phyloP scores from a whole-genome alignment of 805 yeast genomes.

The Saturnispora gosingensis region DNA sequence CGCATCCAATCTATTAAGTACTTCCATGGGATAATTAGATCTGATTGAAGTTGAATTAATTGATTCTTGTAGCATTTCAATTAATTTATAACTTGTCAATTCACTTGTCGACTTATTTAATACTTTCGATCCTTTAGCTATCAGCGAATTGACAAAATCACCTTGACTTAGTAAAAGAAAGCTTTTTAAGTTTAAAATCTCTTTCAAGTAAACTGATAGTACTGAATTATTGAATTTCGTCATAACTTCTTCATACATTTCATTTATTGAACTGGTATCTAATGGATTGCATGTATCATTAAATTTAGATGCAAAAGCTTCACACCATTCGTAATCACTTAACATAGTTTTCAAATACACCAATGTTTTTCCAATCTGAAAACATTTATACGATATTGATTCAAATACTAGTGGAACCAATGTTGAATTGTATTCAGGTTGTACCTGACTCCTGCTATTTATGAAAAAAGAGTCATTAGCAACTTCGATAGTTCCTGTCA shows the following conservation, averaged over 20 bases:
- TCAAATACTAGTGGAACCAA: conserved; percentile 40
- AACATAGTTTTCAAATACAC: conserved; percentile 27
- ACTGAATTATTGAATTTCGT: conserved; percentile 40
- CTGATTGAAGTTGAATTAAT: conserved; percentile 44
- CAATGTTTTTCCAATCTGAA: conserved; percentile 64
- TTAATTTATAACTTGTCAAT: conserved; percentile 56
- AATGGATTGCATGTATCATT: not conserved
- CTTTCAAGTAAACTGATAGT: conserved; percentile 39
- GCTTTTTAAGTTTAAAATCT: conserved; percentile 53
- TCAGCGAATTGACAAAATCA: conserved; percentile 68
- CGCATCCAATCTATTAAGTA: conserved; percentile 63
- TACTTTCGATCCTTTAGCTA: conserved; percentile 42
- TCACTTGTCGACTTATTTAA: conserved; percentile 55
- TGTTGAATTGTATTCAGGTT: conserved; percentile 13
- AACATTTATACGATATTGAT: conserved; percentile 36
- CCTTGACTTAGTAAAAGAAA: conserved; percentile 65
- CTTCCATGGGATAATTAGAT: conserved; percentile 27
- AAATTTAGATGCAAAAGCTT: conserved; percentile 1
- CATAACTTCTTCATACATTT: conserved; percentile 36
- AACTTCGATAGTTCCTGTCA: conserved; percentile 46
- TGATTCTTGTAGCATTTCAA: conserved; percentile 57
- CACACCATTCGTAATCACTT: conserved; percentile 35
- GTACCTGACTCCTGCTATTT: conserved; percentile 8
- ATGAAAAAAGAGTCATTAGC: not conserved
- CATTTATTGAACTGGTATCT: conserved; percentile 26